Percentiles rank a stretch among this genome's conserved stretches.
phyloP scores from a whole-genome alignment of 1,139 yeast genomes.

The Saccharomyces hybrid region DNA sequence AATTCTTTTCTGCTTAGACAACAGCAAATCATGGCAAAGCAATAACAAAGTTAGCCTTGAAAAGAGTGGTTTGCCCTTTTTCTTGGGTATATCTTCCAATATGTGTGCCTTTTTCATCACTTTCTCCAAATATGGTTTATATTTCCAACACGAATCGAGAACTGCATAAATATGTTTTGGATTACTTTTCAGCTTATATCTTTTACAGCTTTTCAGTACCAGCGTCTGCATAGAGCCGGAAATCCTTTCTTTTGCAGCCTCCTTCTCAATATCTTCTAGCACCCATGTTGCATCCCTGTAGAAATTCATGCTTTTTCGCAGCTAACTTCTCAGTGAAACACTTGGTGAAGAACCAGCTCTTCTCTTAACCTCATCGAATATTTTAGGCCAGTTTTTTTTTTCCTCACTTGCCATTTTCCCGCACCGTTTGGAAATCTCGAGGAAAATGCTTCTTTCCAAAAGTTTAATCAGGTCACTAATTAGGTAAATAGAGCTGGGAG shows the following conservation, averaged over 20 bases:
- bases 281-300: conserved; percentile 54
- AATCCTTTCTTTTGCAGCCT: conserved; percentile 31
- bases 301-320: conserved; percentile 41
- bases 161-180: conserved; percentile 85
- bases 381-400: not conserved
- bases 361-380: not conserved
- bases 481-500: not conserved
- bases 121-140: conserved; percentile 51
- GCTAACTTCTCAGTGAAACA: not conserved
- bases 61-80: conserved; percentile 32
- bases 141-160: conserved; percentile 67
- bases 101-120: conserved; percentile 63
- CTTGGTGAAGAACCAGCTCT: not conserved
- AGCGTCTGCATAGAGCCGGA: conserved; percentile 60
- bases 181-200: conserved; percentile 42
- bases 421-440: conserved; percentile 1
- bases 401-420: not conserved
- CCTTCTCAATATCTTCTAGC: conserved; percentile 32
- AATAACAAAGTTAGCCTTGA: conserved; percentile 35
- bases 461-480: not conserved
- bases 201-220: conserved; percentile 50
- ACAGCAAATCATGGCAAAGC: conserved; percentile 72
- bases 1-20: conserved; percentile 71
- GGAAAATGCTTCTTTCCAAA: not conserved
- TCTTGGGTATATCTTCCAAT: conserved; percentile 39